Evolutionary conservation across 768 basidiomycete species (phyloP), one percentile per base, ranked within the genome.

Genomic region (Asterophora lycoperdoides): DNA sequence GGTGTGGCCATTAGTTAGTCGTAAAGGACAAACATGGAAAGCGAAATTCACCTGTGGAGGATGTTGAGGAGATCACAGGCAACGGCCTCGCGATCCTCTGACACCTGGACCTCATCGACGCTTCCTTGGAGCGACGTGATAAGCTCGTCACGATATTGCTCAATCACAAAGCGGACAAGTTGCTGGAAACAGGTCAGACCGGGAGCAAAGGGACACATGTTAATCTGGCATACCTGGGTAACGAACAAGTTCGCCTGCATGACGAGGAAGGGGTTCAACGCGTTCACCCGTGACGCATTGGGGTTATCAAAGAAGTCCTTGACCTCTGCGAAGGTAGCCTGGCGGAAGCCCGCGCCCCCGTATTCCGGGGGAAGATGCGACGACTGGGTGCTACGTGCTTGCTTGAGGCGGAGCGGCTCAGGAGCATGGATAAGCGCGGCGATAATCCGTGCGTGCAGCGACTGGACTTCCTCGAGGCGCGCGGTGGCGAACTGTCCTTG

Each of bases 221-320:
- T 13, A 17, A 42, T 36, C 23, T 26, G 8, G 32, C 76, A 51
- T 54, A 86, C 91, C 79, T 93, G 92, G 9, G 92, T 94, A 57
- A 94, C 92, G 58, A 86, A 94, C 35, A 95, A 72, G 60, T 95
- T 95, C 30, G 87, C 88, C 66, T 93, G 92, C 80, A 92, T 88
- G 28, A 95, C 91, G 28, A 93, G 74, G 75, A 86, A 94, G 15
- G 89, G 86, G 63, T 95, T 93, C 45, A 89, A 76, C 0, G 92
- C 91, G 59, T 89, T 88, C 48, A 82, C 89, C 17, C 87, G 78
- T 8, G 83, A 88, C 7, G 89, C 89, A 53, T 91, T 87, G 10
- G 93, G 92, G 58, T 94, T 89, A 55, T 92, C 85, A 63, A 94
- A 95, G 63, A 93, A 90, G 63, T 91, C 86, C 61, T 87, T 88